phyloP scores from a whole-genome alignment of 352 stramenopile genomes.

The Pythium rishiriense region DNA sequence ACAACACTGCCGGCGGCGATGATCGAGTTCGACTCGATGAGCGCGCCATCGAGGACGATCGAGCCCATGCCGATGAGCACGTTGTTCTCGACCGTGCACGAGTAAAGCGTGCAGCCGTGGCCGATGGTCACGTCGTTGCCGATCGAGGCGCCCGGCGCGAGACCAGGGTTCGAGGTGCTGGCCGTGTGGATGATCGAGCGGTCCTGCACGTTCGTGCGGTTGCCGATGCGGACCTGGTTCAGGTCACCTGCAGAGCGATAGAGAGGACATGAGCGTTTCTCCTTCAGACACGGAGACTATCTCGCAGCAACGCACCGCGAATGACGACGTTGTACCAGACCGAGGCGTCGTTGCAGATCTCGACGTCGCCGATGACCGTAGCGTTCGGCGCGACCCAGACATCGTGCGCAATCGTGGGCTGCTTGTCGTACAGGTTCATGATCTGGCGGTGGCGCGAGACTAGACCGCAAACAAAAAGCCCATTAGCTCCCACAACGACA shows the following conservation, averaged over 20 bases:
- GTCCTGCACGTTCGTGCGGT: constrained; percentile 97
- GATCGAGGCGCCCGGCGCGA: constrained; percentile 89
- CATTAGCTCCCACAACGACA: neutral
- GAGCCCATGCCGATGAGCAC: constrained; percentile 96
- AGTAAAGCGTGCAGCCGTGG: constrained; percentile 95
- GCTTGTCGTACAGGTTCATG: constrained; percentile 94
- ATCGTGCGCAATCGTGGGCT: constrained; percentile 86
- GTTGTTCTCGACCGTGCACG: constrained; percentile 95
- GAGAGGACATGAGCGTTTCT: neutral
- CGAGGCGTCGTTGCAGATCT: constrained; percentile 93
- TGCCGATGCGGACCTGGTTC: constrained; percentile 93
- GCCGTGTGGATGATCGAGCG: constrained; percentile 94
- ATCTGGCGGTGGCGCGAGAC: constrained; percentile 92
- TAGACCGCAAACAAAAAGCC: constrained; percentile 29
- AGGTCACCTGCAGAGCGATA: constrained; percentile 53
- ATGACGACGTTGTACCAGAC: constrained; percentile 98
- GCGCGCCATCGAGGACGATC: constrained; percentile 91
- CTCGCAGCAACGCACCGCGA: constrained; percentile 47
- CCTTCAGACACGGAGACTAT: neutral
- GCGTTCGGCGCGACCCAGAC: constrained; percentile 96
- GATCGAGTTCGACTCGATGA: constrained; percentile 94
- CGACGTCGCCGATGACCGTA: constrained; percentile 96
- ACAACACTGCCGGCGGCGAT: constrained; percentile 95
- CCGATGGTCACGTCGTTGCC: constrained; percentile 96
- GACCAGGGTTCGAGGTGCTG: constrained; percentile 69